Conservation (phyloP, 2,329 filamentous ascomycete species). For the Colletotrichum ledebouriae region DNA sequence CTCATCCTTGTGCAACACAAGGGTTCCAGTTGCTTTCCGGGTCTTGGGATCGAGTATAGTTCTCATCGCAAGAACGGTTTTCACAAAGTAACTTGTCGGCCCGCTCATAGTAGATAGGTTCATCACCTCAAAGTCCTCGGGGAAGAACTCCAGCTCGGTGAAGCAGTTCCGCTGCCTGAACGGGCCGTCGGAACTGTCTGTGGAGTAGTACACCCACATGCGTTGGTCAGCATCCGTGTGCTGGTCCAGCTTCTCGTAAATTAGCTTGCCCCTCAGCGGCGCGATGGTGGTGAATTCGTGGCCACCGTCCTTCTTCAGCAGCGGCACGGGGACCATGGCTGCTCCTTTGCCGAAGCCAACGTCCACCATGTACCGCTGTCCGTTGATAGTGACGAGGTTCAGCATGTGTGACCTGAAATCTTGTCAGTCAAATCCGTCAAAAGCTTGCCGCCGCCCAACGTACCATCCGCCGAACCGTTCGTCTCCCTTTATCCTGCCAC, state of each 20-base stretch:
- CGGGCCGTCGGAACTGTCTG: conserved; percentile 43
- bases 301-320: conserved; percentile 47
- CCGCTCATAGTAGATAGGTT: conserved; percentile 55
- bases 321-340: conserved; percentile 50
- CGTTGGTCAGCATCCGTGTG: conserved; percentile 52
- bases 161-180: conserved; percentile 67
- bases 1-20: conserved; percentile 59
- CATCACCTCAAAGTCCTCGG: conserved; percentile 62
- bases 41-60: conserved; percentile 46
- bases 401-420: conserved; percentile 69
- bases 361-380: conserved; percentile 65
- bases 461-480: conserved; percentile 46
- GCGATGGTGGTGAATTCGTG: conserved; percentile 55
- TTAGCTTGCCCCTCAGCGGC: conserved; percentile 60
- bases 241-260: conserved; percentile 49
- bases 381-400: conserved; percentile 68
- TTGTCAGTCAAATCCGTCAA: not conserved
- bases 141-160: conserved; percentile 62
- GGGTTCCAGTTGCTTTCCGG: conserved; percentile 50
- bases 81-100: conserved; percentile 55
- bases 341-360: conserved; percentile 71
- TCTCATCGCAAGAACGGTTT: conserved; percentile 53
- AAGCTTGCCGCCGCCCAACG: not conserved
- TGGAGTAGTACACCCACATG: conserved; percentile 56
- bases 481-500: conserved; percentile 50